These are phyloP conservation scores for Meredithiella fracta DNA, from an alignment of 2,329 filamentous ascomycete genomes.

Conservation along the genomic window DNA sequence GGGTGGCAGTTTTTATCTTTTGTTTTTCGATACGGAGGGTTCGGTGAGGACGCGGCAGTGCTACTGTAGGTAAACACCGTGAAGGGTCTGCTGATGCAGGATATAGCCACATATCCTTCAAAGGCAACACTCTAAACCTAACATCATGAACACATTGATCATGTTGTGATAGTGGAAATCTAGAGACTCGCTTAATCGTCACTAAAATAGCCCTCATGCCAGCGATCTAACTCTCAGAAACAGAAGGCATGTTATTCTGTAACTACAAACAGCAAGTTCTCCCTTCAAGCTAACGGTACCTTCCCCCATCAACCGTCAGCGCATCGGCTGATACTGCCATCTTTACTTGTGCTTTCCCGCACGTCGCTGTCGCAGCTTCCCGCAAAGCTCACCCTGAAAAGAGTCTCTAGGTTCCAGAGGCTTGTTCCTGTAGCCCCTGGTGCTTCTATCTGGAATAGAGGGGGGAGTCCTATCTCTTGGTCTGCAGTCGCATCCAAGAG, in stretches of 20 bases:
- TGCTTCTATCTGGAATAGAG: not conserved
- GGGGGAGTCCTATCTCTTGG: not conserved
- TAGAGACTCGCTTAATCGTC: no score
- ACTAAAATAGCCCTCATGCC: no score
- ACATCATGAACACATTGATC: not conserved
- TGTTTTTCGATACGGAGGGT: not conserved
- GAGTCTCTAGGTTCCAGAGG: slow-evolving; percentile 1
- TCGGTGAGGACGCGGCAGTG: not conserved
- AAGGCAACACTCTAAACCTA: not conserved
- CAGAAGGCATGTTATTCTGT: not conserved
- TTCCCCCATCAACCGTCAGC: not conserved
- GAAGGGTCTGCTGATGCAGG: not conserved
- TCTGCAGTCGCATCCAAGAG: not conserved
- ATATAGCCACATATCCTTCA: not conserved
- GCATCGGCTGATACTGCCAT: not conserved
- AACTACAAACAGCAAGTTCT: not conserved
- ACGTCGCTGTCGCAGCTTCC: not conserved
- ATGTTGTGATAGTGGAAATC: not conserved
- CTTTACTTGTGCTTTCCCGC: not conserved
- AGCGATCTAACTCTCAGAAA: not conserved
- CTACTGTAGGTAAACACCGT: not conserved
- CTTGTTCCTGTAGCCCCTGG: slow-evolving; percentile 11
- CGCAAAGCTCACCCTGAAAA: not conserved
- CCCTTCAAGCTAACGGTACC: no score
- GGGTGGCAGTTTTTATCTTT: no score